These are phyloP conservation scores for Bipolaris sorokiniana DNA, from an alignment of 2,329 filamentous ascomycete genomes.

Conservation along the genomic window DNA sequence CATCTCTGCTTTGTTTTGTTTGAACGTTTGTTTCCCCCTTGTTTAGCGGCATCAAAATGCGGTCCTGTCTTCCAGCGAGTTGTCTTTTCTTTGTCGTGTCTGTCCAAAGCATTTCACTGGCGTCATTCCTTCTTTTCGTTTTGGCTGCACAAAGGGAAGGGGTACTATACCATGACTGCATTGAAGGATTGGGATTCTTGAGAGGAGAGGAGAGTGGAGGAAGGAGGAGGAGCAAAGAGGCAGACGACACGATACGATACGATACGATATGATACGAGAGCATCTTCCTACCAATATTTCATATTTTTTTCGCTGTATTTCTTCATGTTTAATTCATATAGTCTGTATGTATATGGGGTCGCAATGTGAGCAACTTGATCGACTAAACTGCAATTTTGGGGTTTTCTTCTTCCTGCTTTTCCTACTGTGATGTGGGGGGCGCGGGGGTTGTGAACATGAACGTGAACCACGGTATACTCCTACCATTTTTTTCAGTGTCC, in stretches of 20 bases:
- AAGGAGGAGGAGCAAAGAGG: neutral
- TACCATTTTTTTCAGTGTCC: no score
- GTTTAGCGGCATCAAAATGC: constrained; percentile 38
- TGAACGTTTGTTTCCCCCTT: neutral
- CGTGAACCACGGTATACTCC: no score
- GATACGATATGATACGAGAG: neutral
- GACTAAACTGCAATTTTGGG: no score
- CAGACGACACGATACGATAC: neutral
- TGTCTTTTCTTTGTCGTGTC: neutral
- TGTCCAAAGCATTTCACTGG: constrained; percentile 24
- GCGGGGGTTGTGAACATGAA: no score
- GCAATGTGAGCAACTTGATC: no score
- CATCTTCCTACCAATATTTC: constrained; percentile 3
- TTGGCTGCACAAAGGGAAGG: neutral
- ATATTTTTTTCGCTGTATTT: neutral
- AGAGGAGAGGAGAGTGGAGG: neutral
- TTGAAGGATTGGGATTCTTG: constrained; percentile 9
- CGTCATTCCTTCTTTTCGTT: constrained; percentile 16
- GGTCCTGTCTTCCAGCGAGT: constrained; percentile 5
- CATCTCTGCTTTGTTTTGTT: neutral
- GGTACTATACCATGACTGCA: constrained; percentile 26
- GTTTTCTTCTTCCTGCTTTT: no score
- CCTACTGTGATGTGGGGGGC: no score
- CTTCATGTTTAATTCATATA: no score
- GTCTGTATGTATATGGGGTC: no score